A percentile compares a stretch with the other conserved stretches of the same genome.
Evolutionary conservation across 2,329 filamentous ascomycete species (phyloP).

Genomic region (Blumeria graminis): DNA sequence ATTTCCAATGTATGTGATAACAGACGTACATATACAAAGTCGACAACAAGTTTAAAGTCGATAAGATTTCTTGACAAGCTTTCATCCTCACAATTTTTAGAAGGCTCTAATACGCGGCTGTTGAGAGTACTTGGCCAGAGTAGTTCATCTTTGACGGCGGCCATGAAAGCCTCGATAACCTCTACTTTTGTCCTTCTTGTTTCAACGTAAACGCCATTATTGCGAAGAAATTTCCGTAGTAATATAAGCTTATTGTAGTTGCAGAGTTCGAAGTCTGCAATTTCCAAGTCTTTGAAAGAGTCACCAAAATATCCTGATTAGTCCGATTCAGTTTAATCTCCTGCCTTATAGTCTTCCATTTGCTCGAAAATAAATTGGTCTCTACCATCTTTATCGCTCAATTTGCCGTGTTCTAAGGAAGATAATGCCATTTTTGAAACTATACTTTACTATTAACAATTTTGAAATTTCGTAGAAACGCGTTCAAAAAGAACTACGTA

Average conservation of each 20-base stretch:
- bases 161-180: neutral
- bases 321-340: neutral
- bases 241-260: too few relatives aligned
- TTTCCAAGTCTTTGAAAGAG: neutral
- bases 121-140: neutral
- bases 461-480: too few relatives aligned
- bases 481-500: too few relatives aligned
- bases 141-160: neutral
- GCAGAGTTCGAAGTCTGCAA: neutral
- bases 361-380: neutral
- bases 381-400: neutral
- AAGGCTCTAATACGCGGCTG: too few relatives aligned
- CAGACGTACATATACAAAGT: too few relatives aligned
- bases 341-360: neutral
- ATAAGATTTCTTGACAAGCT: too few relatives aligned
- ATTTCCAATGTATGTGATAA: too few relatives aligned
- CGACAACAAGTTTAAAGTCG: too few relatives aligned
- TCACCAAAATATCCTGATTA: neutral
- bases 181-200: neutral
- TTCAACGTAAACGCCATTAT: neutral
- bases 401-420: too few relatives aligned
- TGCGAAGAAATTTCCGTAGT: neutral
- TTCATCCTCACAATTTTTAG: too few relatives aligned
- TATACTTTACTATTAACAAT: too few relatives aligned
- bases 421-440: too few relatives aligned